Base-by-base conservation (phyloP, 2,329 filamentous ascomycete genomes). In the Venturia oleaginea region DNA sequence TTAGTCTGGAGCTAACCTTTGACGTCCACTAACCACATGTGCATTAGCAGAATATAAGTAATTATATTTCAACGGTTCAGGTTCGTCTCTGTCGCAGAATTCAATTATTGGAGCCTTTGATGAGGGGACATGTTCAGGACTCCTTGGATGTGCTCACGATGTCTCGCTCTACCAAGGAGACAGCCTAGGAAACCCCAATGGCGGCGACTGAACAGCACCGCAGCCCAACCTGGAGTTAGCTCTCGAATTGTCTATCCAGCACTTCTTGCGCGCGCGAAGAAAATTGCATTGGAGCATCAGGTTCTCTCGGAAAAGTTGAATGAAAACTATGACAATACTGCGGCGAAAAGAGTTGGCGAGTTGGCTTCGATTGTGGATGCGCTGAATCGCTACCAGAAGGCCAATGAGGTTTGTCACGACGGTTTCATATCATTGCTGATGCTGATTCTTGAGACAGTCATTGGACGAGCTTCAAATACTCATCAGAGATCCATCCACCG, bases 401-500 rank as follows among this genome's bases (percentile, higher is more conserved):
- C 84, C 59, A 81, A 81, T 63, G 80, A 85, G 73, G 83, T 84
- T 67, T 65, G 76, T 69, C 34, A 27, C 59, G 30, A 11, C 55
- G 59, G 38, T 62, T 37, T 4, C n/a, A 57, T 38, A 5, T 51
- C 32, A 40, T 54, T 54, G 17, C 46, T 22, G 59, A 2, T 4
- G 19, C 61, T 48, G 10, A 46, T 30, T 54, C 19, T 57, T 15
- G 2, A 5, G 61, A 71, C 38, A 84, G 78, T 80, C 83, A 60
- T 77, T 86, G 63, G 66, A 73, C 60, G 94, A 97, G 76, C 83
- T 99, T 62, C 85, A 87, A 13, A 81, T 86, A 10, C 82, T 99
- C 63, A 86, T 95, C 13, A 78, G 82, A n/a, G 91, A 96, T 68
- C 77, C 81, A 1, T 74, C 77, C 24, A 82, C 83, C 67, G 85